Evolutionary conservation across 2,329 filamentous ascomycete species (phyloP), one percentile per base, ranked within the genome.

Genomic region (Coniochaeta prunicola): DNA sequence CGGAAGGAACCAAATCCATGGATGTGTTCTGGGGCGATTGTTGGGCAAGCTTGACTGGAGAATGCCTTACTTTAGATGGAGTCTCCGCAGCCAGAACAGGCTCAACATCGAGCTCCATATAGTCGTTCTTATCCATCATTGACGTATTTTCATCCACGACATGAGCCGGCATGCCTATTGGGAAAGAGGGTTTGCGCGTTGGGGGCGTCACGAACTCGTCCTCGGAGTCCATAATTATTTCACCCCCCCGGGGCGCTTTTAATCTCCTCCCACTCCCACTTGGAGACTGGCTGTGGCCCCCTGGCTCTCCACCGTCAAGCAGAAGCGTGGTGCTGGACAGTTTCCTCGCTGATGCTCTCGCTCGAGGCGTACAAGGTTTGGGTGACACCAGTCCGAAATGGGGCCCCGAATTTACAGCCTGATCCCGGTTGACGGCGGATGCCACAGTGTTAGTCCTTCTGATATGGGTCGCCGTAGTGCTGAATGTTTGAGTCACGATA

Each of bases 151-250:
- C 65, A 17, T 36, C 62, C 40, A 12, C 13, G 21, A 19, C 50
- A 15, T 21, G n/a, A 26, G 40, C 60, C 63, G 36, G 57, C 34
- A 63, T 62, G 31, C 67, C 67, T 21, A 69, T 64, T 17, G 45
- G 45, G 13, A 67, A 66, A 4, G 69, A 65, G 58, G 67, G 60
- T 65, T 79, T 68, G 38, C 68, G 70, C 10, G 69, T 70, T 9
- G 70, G 72, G 13, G 78, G 74, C 5, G 76, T 76, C 6, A 79
- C 64, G 45, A 77, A 79, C 48, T 84, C 81, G 48, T 84, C 82
- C 50, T 85, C 82, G 0, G 82, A 85, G 63, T 85, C 82, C 57
- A 79, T 74, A 42, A 85, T 78, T 7, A 82, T 68, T 34, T 68
- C 67, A 30, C 59, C 60, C 53, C 56, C 63, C 55, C 62, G 63